These are phyloP conservation scores for Phylloporus arenicola DNA, from an alignment of 768 basidiomycete species.

Conservation along the genomic window DNA sequence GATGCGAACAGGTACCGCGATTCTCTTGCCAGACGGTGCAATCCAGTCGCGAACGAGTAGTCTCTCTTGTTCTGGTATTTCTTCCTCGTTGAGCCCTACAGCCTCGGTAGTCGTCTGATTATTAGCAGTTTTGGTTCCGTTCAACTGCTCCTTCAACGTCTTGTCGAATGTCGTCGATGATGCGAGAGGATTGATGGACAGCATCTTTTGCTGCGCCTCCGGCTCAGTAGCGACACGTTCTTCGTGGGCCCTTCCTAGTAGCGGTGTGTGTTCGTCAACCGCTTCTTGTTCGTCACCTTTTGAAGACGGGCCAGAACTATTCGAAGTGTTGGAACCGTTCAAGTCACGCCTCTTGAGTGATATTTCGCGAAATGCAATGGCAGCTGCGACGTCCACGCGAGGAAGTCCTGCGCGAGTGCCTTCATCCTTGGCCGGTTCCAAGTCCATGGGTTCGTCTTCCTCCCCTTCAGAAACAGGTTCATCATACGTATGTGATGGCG, in stretches of 20 bases:
- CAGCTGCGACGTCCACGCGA: slow-evolving; percentile 70
- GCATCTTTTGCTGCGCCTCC: slow-evolving; percentile 23
- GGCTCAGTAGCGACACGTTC: slow-evolving; percentile 16
- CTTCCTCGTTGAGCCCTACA: slow-evolving; percentile 34
- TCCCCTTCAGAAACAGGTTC: slow-evolving; percentile 97
- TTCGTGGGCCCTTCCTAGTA: slow-evolving; percentile 28
- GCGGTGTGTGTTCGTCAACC: slow-evolving; percentile 34
- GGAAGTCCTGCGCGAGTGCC: slow-evolving; percentile 73
- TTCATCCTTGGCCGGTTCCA: slow-evolving; percentile 74
- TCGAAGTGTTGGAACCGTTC: slow-evolving; percentile 4
- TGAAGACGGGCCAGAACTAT: slow-evolving; percentile 6
- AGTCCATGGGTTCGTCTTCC: slow-evolving; percentile 70
- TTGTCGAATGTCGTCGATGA: slow-evolving; percentile 81
- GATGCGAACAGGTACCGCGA: slow-evolving; percentile 90
- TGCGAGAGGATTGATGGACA: slow-evolving; percentile 85
- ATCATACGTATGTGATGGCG: slow-evolving; percentile 49
- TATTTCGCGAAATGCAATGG: slow-evolving; percentile 80
- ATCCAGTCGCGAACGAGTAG: slow-evolving; percentile 62
- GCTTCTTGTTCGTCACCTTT: slow-evolving; percentile 26
- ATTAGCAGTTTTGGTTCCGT: slow-evolving; percentile 28
- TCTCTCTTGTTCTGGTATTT: slow-evolving; percentile 43
- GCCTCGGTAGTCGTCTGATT: slow-evolving; percentile 19
- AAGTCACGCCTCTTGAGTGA: slow-evolving; percentile 52
- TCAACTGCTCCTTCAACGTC: slow-evolving; percentile 65
- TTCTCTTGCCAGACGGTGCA: slow-evolving; percentile 83